phyloP scores from a whole-genome alignment of 2,329 filamentous ascomycete genomes.

The Chalaropsis thielavioides region DNA sequence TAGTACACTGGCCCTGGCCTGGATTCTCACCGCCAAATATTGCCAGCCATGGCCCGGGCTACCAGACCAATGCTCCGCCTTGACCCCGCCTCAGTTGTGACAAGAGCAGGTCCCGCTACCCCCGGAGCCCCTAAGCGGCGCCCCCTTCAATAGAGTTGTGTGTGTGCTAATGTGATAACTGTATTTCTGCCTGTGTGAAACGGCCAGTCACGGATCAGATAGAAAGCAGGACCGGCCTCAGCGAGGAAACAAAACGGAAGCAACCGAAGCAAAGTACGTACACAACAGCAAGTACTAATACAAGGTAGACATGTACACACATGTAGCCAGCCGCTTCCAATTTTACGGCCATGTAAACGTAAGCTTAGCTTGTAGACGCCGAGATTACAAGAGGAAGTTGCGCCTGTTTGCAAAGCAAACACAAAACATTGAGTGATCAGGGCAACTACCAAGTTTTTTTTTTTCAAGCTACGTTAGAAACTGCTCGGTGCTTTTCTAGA shows the following conservation, averaged over 20 bases:
- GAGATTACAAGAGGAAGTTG: not conserved
- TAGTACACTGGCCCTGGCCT: not conserved
- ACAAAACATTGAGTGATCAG: not conserved
- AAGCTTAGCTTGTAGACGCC: not conserved
- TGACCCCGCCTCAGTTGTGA: not conserved
- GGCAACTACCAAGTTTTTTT: not conserved
- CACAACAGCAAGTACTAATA: not conserved
- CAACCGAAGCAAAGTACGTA: not conserved
- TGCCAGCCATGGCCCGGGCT: no score
- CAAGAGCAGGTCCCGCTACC: not conserved
- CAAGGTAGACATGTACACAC: no score
- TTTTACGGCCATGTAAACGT: not conserved
- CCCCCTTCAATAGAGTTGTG: no score
- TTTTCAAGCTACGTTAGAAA: no score
- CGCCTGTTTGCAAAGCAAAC: not conserved
- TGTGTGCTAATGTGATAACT: not conserved
- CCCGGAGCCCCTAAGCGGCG: not conserved
- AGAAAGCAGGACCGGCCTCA: not conserved
- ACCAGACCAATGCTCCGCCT: no score
- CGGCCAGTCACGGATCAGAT: not conserved
- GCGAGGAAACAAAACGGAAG: not conserved
- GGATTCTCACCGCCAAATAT: not conserved
- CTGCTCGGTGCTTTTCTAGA: not conserved
- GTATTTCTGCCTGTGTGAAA: not conserved
- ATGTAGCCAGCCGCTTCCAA: no score